Evolutionary conservation across 1,284 basidiomycete genomes (phyloP).

Genomic region (Ustilago tritici): DNA sequence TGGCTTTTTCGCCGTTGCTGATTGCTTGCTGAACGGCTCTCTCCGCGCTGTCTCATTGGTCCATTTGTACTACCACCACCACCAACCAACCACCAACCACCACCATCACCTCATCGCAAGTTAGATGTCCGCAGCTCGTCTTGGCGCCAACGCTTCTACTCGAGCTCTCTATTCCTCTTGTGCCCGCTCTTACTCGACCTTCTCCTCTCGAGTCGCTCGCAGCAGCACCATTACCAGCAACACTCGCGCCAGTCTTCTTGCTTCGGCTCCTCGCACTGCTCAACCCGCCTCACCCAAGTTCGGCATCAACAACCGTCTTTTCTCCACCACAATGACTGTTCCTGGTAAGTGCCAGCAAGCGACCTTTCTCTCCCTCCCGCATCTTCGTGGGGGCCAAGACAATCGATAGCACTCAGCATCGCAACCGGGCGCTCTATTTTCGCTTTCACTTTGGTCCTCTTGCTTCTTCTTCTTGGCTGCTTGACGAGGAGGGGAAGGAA

Average conservation of each 20-base stretch:
- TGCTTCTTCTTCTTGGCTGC: slow-evolving; percentile 3
- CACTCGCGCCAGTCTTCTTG: slow-evolving; percentile 23
- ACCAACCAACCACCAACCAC: neutral
- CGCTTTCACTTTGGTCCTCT: no score
- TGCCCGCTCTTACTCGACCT: slow-evolving; percentile 36
- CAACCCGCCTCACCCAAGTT: slow-evolving; percentile 14
- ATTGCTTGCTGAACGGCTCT: slow-evolving; percentile 20
- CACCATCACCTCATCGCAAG: slow-evolving; percentile 10
- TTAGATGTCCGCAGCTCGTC: slow-evolving; percentile 50
- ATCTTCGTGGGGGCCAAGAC: no score
- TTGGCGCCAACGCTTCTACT: slow-evolving; percentile 38
- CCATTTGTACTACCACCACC: slow-evolving; percentile 1
- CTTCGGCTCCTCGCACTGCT: slow-evolving; percentile 21
- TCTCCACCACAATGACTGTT: slow-evolving; percentile 45
- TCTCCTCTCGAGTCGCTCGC: slow-evolving; percentile 42
- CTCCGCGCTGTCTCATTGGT: slow-evolving; percentile 28
- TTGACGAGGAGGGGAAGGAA: slow-evolving; percentile 16
- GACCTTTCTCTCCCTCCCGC: no score
- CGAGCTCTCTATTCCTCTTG: slow-evolving; percentile 28
- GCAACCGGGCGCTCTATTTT: no score
- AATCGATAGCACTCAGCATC: no score
- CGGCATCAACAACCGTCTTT: slow-evolving; percentile 19
- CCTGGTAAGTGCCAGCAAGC: slow-evolving; percentile 29
- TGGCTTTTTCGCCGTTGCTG: neutral
- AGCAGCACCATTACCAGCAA: slow-evolving; percentile 7